Conservation (phyloP, 352 stramenopile species). For the Blastocystis sp. region DNA sequence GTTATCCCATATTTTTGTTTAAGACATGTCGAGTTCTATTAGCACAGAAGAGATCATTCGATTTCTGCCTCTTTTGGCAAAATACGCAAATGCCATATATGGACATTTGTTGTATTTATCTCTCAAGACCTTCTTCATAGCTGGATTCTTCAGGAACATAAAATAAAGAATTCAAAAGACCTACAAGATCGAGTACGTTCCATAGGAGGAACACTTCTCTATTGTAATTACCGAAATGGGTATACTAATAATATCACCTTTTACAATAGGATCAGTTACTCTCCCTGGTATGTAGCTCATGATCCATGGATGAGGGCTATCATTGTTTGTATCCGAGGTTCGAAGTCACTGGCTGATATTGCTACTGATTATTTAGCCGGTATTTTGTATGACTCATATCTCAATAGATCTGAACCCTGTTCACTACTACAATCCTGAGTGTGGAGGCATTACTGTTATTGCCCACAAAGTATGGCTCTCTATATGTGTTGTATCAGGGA, state of each 20-base stretch:
- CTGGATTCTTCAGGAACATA: constrained; percentile 18
- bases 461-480: not conserved
- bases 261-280: not conserved
- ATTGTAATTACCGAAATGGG: not conserved
- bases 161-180: not conserved
- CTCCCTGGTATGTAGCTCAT: constrained; percentile 12
- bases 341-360: not conserved
- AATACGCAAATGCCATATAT: constrained; percentile 32
- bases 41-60: not conserved
- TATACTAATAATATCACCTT: not conserved
- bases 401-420: not conserved
- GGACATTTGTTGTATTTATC: not conserved
- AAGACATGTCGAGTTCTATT: not conserved
- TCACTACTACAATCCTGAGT: not conserved
- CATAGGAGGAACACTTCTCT: constrained; percentile 1
- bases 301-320: not conserved
- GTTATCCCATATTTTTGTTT: not conserved
- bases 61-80: not conserved
- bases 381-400: not conserved
- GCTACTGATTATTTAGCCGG: not conserved
- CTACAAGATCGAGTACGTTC: not conserved
- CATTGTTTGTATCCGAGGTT: not conserved
- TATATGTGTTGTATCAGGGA: not conserved
- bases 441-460: not conserved
- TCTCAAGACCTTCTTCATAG: not conserved